Evolutionary conservation across 495 filamentous ascomycete species (phyloP).

Genomic region (Margaritispora aquatica): DNA sequence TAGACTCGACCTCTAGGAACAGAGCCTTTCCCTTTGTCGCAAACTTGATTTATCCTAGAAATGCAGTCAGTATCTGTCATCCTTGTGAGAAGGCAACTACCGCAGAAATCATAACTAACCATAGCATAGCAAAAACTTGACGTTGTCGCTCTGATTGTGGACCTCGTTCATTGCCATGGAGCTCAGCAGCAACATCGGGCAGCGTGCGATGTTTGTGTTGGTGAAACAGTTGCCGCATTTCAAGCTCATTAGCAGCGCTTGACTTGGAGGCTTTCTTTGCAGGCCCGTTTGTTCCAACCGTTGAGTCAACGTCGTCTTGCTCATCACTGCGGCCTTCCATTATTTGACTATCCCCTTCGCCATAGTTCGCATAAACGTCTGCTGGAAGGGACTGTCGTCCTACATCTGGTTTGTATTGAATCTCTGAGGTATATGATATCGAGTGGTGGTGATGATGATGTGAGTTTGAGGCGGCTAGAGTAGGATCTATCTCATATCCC

Average conservation of each 20-base stretch:
- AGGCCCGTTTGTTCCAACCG: constrained; percentile 43
- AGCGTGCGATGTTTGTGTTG: constrained; percentile 68
- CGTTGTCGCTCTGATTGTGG: constrained; percentile 90
- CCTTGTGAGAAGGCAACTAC: background rate
- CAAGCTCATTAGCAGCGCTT: constrained; percentile 82
- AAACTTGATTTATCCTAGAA: constrained; percentile 74
- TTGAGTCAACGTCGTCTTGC: constrained; percentile 56
- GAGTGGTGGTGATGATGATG: constrained; percentile 22
- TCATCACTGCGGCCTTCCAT: constrained; percentile 57
- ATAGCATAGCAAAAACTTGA: constrained; percentile 96
- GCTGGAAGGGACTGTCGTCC: constrained; percentile 39
- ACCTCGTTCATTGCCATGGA: constrained; percentile 52
- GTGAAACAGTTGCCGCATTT: constrained; percentile 77
- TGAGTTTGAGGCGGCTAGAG: constrained; percentile 24
- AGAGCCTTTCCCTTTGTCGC: constrained; percentile 71
- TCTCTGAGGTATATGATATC: constrained; percentile 19
- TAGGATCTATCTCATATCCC: constrained; percentile 36
- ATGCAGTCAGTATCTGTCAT: background rate
- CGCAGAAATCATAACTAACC: constrained; percentile 48
- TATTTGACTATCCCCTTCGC: constrained; percentile 61
- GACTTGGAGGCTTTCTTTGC: constrained; percentile 60
- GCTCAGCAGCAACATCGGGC: constrained; percentile 75
- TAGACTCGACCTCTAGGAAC: constrained; percentile 92
- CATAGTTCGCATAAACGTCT: constrained; percentile 52
- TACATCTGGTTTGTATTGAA: constrained; percentile 15